A percentile compares a stretch with the other conserved stretches of the same genome.
These are phyloP conservation scores for Dichomitus squalens DNA, from an alignment of 1,284 basidiomycete species.

Conservation along the genomic window DNA sequence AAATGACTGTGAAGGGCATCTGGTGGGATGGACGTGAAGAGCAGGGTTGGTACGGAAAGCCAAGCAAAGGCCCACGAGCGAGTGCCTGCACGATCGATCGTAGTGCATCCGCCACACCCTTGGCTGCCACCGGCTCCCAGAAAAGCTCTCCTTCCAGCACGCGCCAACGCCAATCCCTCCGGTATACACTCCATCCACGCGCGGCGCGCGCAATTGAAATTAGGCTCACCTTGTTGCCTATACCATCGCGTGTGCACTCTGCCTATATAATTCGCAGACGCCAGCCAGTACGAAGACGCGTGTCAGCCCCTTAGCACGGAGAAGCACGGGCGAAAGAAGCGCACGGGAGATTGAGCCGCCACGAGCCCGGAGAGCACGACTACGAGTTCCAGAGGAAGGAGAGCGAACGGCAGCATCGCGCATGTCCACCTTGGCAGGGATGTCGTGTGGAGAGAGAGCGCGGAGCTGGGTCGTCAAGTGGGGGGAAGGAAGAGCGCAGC, in stretches of 20 bases:
- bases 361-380: slow-evolving; percentile 9
- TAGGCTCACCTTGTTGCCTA: slow-evolving; percentile 15
- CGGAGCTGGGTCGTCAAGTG: not conserved
- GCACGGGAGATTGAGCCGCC: slow-evolving; percentile 14
- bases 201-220: not conserved
- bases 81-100: not conserved
- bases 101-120: not conserved
- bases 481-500: not conserved
- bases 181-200: too few species aligned
- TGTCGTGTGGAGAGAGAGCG: too few species aligned
- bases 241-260: slow-evolving; percentile 3
- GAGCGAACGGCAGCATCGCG: slow-evolving; percentile 11
- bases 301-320: not conserved
- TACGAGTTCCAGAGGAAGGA: slow-evolving; percentile 13
- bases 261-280: not conserved
- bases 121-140: not conserved
- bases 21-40: not conserved
- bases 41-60: not conserved
- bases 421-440: not conserved
- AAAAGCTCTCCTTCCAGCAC: not conserved
- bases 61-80: not conserved
- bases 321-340: slow-evolving; percentile 2
- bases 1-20: not conserved
- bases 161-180: not conserved
- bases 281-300: not conserved